phyloP scores from a whole-genome alignment of 768 basidiomycete genomes.

The Lentinula raphanica region DNA sequence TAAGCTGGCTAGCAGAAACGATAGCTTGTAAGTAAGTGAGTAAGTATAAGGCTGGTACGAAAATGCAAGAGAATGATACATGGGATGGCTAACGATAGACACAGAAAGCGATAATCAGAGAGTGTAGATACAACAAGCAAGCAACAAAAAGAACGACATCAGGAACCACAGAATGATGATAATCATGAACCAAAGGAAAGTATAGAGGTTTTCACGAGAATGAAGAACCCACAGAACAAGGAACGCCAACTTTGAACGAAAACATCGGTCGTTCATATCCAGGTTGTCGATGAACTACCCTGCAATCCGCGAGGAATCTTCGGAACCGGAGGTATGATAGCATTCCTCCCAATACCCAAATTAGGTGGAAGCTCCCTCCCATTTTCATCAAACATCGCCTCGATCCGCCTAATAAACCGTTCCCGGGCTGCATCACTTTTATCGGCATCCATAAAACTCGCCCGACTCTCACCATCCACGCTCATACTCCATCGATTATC shows the following conservation, averaged over 20 bases:
- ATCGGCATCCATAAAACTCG: constrained; percentile 48
- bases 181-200: background rate
- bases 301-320: constrained; percentile 24
- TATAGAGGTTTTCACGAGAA: background rate
- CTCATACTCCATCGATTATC: constrained; percentile 41
- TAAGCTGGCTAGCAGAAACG: background rate
- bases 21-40: background rate
- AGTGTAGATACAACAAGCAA: background rate
- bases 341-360: constrained; percentile 13
- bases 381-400: constrained; percentile 42
- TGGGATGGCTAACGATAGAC: background rate
- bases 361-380: constrained; percentile 25
- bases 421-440: constrained; percentile 46
- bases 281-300: background rate
- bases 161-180: background rate
- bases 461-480: constrained; percentile 37
- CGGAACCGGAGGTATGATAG: constrained; percentile 39
- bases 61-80: background rate
- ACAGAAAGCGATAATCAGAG: background rate
- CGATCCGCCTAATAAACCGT: constrained; percentile 46
- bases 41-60: background rate
- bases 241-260: background rate
- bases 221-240: background rate
- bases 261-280: background rate
- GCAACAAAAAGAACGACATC: background rate